Base-by-base conservation (phyloP, 306 rosid genomes). In the Canavalia gladiata region DNA sequence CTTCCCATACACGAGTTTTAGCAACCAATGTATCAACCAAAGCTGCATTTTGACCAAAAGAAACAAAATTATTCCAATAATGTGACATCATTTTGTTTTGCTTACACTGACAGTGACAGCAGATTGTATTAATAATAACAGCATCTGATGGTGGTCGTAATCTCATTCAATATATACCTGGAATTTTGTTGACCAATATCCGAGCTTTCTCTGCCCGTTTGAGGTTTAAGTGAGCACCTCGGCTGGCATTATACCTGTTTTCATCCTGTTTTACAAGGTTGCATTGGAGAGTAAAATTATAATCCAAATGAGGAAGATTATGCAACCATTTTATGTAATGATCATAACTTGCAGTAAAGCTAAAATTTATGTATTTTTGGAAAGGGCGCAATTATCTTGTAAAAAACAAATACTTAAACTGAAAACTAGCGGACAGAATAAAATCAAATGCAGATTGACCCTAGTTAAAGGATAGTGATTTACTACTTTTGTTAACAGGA, bases 141-240 rank as follows among this genome's bases (percentile, higher is more conserved):
- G 45, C 51, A 74, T 77, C 43, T 55, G 51, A 52, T 4, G 49
- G 72, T 57, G 51, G 42, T 51, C 11, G 54, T 58, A 75, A 28
- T 79, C 81, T 50, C 65, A 49, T 62, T 55, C 77, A 59, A 73
- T 65, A 77, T 47, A 49, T 84, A 92, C 98, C 95, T 78, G 99
- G 97, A 82, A 96, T 94, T 86, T 96, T 96, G 86, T 93, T 96
- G 78, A 96, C 99, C 84, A 96, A 79, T 85, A 96, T 87, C 74
- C 99, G 90, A 60, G 99, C 98, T 84, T 91, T 96, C 87, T 96
- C 99, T 10, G 99, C 99, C 72, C 99, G 97, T 81, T 96, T 96
- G 80, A 96, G 97, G 89, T 92, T 96, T 77, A 96, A 81, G 87
- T 96, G 99, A n/a, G 99, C 99, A 63, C 99, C 99, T 86, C 99